Evolutionary conservation across 768 basidiomycete genomes (phyloP).

Genomic region (Tricholoma hemisulphureum): DNA sequence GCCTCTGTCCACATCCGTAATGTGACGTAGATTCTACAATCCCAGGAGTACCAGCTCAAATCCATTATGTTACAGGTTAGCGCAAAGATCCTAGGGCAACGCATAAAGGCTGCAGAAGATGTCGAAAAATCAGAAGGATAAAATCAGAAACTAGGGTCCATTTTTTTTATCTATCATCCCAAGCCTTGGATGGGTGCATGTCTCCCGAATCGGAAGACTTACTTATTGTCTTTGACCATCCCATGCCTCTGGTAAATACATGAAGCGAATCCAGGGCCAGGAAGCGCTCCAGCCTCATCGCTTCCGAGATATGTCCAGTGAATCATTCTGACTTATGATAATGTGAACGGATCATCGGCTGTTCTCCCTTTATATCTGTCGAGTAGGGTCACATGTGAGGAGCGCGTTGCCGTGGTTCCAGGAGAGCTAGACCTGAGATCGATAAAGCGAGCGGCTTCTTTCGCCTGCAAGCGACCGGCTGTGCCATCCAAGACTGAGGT

Average conservation of each 20-base stretch:
- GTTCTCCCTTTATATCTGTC: neutral
- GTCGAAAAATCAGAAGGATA: constrained; percentile 37
- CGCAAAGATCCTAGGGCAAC: constrained; percentile 73
- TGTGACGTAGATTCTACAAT: constrained; percentile 39
- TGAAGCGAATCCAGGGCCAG: constrained; percentile 6
- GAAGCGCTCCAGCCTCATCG: neutral
- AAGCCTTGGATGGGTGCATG: constrained; percentile 4
- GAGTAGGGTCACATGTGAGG: neutral
- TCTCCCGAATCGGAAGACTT: constrained; percentile 23
- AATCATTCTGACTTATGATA: neutral
- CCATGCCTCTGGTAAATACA: constrained; percentile 1
- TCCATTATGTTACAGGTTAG: constrained; percentile 53
- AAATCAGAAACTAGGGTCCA: constrained; percentile 23
- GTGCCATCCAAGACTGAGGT: constrained; percentile 9
- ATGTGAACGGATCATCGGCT: neutral
- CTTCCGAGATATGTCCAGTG: neutral
- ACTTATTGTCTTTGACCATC: constrained; percentile 28
- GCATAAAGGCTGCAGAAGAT: constrained; percentile 47
- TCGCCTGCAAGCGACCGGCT: neutral
- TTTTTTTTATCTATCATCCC: constrained; percentile 5
- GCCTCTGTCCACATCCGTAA: constrained; percentile 83
- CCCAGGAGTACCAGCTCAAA: constrained; percentile 14
- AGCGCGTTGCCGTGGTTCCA: neutral
- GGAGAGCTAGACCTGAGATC: neutral
- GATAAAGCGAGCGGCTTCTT: constrained; percentile 4